These are phyloP conservation scores for Neurospora sp. DNA, from an alignment of 495 filamentous ascomycete genomes.

Conservation along the genomic window DNA sequence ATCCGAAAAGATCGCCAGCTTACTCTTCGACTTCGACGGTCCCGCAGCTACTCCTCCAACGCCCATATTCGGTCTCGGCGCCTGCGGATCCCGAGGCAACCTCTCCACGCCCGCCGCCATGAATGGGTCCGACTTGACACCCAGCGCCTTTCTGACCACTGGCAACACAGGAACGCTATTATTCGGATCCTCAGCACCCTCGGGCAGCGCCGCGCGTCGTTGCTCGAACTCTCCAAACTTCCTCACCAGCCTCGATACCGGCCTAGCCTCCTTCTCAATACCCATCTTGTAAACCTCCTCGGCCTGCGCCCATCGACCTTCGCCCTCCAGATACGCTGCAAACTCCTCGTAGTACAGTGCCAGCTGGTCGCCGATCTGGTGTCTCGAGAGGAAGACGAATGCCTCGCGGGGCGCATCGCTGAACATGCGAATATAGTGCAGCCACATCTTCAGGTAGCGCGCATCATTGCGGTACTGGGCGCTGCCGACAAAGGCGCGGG, in stretches of 20 bases:
- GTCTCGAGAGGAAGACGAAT: conserved; percentile 82
- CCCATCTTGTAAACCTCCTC: conserved; percentile 88
- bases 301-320: conserved; percentile 80
- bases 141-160: conserved; percentile 71
- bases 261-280: conserved; percentile 78
- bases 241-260: conserved; percentile 65
- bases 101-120: conserved; percentile 16
- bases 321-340: conserved; percentile 79
- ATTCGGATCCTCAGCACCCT: conserved; percentile 49
- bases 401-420: conserved; percentile 86
- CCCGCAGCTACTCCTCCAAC: conserved; percentile 42
- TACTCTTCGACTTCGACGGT: conserved; percentile 49
- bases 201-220: conserved; percentile 53
- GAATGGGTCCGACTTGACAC: conserved; percentile 78
- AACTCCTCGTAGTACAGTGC: conserved; percentile 98
- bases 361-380: conserved; percentile 75
- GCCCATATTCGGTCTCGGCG: conserved; percentile 39
- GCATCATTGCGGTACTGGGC: conserved; percentile 90
- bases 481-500: conserved; percentile 74
- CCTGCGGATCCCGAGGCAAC: conserved; percentile 52
- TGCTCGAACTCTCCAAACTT: conserved; percentile 88
- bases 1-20: conserved; percentile 89
- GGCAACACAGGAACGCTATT: conserved; percentile 73
- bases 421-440: conserved; percentile 87
- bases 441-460: conserved; percentile 84